Evolutionary conservation across 2,329 filamentous ascomycete genomes (phyloP).

Genomic region (Aspergillus novoparasiticus): DNA sequence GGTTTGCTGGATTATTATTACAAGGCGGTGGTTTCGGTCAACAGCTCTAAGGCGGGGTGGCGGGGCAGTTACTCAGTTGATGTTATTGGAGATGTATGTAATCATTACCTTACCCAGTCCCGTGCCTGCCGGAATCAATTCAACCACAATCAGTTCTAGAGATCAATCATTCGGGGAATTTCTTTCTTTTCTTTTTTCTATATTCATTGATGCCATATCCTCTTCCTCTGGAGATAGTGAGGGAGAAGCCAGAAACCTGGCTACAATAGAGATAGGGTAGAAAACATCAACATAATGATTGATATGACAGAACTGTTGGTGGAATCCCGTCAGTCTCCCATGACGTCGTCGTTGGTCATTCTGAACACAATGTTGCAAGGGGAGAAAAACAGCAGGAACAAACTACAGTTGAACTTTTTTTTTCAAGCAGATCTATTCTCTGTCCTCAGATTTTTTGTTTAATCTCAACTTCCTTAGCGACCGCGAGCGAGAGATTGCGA

Average conservation of each 20-base stretch:
- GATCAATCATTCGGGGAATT: too few species aligned
- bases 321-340: background rate
- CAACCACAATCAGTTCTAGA: too few species aligned
- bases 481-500: background rate
- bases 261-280: background rate
- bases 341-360: background rate
- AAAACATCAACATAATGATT: background rate
- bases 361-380: background rate
- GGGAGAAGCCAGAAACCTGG: background rate
- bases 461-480: background rate
- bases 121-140: slow-evolving; percentile 1
- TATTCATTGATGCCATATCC: background rate
- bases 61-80: slow-evolving; percentile 3
- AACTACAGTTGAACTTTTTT: background rate
- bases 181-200: background rate
- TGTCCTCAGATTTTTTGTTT: background rate
- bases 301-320: background rate
- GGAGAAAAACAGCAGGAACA: background rate
- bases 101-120: background rate
- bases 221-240: background rate
- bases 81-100: background rate
- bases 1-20: background rate
- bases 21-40: slow-evolving; percentile 7
- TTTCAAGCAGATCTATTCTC: background rate
- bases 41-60: slow-evolving; percentile 10